Evolutionary conservation across 106 monocot genomes (phyloP), one percentile per base, ranked within the genome.

Genomic region (Dendrobium nobile): DNA sequence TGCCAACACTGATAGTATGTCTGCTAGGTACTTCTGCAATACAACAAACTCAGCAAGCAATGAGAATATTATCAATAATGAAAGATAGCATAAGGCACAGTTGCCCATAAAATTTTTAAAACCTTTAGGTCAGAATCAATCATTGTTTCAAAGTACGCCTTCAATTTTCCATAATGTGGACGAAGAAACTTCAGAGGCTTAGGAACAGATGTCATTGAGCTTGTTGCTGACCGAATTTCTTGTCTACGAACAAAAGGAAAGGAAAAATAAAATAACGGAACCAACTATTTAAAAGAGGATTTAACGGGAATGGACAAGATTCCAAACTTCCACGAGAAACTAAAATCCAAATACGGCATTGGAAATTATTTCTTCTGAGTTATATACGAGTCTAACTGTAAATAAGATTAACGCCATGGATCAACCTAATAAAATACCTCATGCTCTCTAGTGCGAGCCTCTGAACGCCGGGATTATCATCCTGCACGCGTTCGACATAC

Each of bases 191-290:
- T 99, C 44, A 99, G 80, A 81, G 95, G 93, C 79, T 93, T 99
- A 31, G 95, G 95, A 64, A 99, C 95, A 55, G 95, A 95, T 4
- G 99, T 99, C 95, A 99, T 99, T 26, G 99, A 95, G 77, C 95
- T 99, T 37, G 95, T 99, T 44, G 99, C 82, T 4, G 92, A 86
- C 9, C 93, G 92, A 82, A 99, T 99, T 86, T 99, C 99, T 78
- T 99, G 93, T 87, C 99, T 99, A 77, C 11, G 65, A 74, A 27
- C 13, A 75, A 48, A 79, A 67, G 7, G 58, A 13, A 19, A 26
- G 22, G 19, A 15, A 51, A 76, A 79, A 84, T 41, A 41, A 80
- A 75, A 16, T 9, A 72, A 13, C 10, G n/a, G 2, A 20, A 9
- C 16, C 51, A 73, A 20, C 44, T 67, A 33, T 28, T 72, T 3